Conservation (phyloP, 495 filamentous ascomycete species). For the Aspergillus sclerotiicarbonarius region DNA sequence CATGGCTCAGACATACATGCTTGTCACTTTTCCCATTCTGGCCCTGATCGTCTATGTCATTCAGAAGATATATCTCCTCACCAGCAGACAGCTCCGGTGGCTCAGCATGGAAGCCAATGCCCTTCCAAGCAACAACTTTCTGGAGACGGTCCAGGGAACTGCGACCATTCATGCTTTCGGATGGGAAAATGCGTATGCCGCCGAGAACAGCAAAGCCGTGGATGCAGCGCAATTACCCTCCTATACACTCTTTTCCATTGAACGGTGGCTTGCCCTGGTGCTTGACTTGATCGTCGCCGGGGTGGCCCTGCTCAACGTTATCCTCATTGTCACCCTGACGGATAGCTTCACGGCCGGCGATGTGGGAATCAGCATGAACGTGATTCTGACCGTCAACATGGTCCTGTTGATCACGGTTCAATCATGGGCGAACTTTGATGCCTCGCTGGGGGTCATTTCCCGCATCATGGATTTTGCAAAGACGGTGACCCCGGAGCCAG, state of each 20-base stretch:
- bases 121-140: not conserved
- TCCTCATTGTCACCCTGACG: not conserved
- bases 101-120: not conserved
- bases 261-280: not conserved
- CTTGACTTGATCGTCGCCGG: slow-evolving; percentile 1
- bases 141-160: not conserved
- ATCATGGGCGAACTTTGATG: not conserved
- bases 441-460: not conserved
- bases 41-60: not conserved
- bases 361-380: not conserved
- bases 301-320: not conserved
- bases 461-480: not conserved
- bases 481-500: too few relatives aligned
- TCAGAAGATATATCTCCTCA: not conserved
- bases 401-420: not conserved
- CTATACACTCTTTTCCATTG: not conserved
- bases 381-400: not conserved
- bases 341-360: not conserved
- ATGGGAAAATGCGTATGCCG: not conserved
- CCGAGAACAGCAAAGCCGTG: not conserved
- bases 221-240: not conserved
- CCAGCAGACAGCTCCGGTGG: not conserved
- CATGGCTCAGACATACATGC: not conserved
- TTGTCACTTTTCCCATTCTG: not conserved
- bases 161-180: not conserved